Conservation (phyloP, 495 filamentous ascomycete species). For the Aspergillus homomorphus region DNA sequence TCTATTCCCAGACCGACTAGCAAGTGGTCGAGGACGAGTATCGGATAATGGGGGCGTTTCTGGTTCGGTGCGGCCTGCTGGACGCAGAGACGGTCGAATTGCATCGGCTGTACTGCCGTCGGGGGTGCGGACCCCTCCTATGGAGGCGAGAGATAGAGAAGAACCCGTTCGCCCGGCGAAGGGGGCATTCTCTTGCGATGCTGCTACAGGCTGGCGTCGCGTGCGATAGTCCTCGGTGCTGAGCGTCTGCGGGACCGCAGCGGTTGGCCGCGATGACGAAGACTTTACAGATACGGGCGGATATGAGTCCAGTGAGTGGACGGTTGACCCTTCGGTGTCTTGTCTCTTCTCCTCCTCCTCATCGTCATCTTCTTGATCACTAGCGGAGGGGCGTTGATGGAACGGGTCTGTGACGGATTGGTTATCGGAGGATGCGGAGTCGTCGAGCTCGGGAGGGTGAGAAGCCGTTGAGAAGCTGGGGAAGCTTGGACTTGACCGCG, state of each 20-base stretch:
- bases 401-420: slow-evolving; percentile 29
- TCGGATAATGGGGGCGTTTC: slow-evolving; percentile 36
- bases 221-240: slow-evolving; percentile 8
- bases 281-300: slow-evolving; percentile 1
- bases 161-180: slow-evolving; percentile 7
- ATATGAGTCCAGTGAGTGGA: neutral
- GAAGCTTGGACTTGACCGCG: slow-evolving; percentile 12
- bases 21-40: slow-evolving; percentile 37
- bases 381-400: slow-evolving; percentile 26
- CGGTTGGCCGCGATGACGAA: slow-evolving; percentile 11
- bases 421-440: slow-evolving; percentile 30
- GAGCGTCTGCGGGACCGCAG: slow-evolving; percentile 15
- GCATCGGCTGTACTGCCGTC: slow-evolving; percentile 48
- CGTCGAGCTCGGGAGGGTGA: slow-evolving; percentile 23
- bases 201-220: slow-evolving; percentile 1
- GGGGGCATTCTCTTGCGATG: slow-evolving; percentile 1
- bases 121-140: slow-evolving; percentile 24
- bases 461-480: slow-evolving; percentile 22
- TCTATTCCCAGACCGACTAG: slow-evolving; percentile 24
- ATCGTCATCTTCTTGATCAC: slow-evolving; percentile 16
- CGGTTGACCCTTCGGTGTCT: slow-evolving; percentile 1
- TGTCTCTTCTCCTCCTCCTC: neutral
- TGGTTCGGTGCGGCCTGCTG: slow-evolving; percentile 32
- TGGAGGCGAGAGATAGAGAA: slow-evolving; percentile 9
- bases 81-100: slow-evolving; percentile 43